Conservation (phyloP, 805 yeast genomes). For the Hanseniaspora singularis region DNA sequence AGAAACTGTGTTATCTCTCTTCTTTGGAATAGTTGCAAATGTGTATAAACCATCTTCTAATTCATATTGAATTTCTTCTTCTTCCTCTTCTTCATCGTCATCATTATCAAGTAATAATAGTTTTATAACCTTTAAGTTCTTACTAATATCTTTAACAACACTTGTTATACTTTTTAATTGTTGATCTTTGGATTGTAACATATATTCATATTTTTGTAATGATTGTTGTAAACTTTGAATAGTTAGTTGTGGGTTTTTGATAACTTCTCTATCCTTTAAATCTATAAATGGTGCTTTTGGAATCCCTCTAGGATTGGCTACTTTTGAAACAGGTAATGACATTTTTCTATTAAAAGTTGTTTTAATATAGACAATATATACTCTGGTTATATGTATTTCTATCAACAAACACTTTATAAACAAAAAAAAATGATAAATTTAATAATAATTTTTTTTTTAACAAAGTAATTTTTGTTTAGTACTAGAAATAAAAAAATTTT, state of each 20-base stretch:
- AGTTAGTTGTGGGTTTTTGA: constrained; percentile 58
- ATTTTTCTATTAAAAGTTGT: no score
- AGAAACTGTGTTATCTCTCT: constrained; percentile 45
- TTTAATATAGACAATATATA: constrained; percentile 19
- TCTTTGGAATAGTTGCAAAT: constrained; percentile 56
- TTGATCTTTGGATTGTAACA: constrained; percentile 41
- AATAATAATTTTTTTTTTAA: no score
- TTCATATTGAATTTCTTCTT: constrained; percentile 71
- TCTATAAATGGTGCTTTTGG: constrained; percentile 94
- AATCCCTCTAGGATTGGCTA: constrained; percentile 82
- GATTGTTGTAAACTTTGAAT: constrained; percentile 27
- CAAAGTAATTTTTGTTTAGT: no score
- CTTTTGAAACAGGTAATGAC: constrained; percentile 37
- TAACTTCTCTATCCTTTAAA: constrained; percentile 62
- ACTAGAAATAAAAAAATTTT: no score
- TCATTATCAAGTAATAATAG: constrained; percentile 33
- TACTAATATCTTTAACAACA: constrained; percentile 85
- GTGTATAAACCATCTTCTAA: constrained; percentile 87
- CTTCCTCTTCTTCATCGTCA: constrained; percentile 29
- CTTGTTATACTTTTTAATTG: constrained; percentile 26
- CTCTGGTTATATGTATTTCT: not conserved
- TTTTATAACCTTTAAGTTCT: constrained; percentile 59
- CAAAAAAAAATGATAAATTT: no score
- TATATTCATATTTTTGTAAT: constrained; percentile 75
- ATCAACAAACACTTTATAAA: no score